phyloP scores from a whole-genome alignment of 1,139 yeast genomes.

The Eremothecium cymbalariae region DNA sequence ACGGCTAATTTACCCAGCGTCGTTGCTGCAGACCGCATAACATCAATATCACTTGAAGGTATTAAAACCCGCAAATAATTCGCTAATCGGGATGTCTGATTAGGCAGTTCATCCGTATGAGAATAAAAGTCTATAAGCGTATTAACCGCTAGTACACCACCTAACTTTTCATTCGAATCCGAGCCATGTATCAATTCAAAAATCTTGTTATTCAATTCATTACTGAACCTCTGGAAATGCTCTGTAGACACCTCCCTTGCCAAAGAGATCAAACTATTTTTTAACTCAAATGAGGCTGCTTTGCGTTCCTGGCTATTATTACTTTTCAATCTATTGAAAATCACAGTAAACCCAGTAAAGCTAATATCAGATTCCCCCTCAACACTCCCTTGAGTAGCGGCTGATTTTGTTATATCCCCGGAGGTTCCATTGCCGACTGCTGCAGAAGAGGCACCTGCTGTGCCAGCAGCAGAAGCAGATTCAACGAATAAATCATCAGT shows the following conservation, averaged over 20 bases:
- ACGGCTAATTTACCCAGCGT: conserved; percentile 83
- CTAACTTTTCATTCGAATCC: conserved; percentile 65
- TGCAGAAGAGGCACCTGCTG: conserved; percentile 16
- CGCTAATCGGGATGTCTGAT: conserved; percentile 83
- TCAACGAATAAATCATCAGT: conserved; percentile 23
- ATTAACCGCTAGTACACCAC: conserved; percentile 88
- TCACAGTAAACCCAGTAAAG: conserved; percentile 23
- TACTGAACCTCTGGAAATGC: conserved; percentile 71
- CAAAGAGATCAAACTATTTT: conserved; percentile 57
- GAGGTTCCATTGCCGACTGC: conserved; percentile 17
- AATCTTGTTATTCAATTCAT: conserved; percentile 78
- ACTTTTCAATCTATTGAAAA: conserved; percentile 29
- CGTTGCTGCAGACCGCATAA: conserved; percentile 78
- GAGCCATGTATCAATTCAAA: conserved; percentile 76
- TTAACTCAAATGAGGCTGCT: conserved; percentile 57
- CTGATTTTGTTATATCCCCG: conserved; percentile 18
- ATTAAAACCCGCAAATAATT: conserved; percentile 76
- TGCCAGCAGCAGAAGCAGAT: conserved; percentile 19
- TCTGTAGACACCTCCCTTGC: conserved; percentile 73
- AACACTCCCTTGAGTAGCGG: conserved; percentile 8
- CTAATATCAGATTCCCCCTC: conserved; percentile 25
- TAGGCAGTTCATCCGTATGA: conserved; percentile 72
- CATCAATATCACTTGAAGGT: conserved; percentile 72
- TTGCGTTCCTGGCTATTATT: conserved; percentile 40
- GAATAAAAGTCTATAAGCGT: conserved; percentile 74